Evolutionary conservation across 2,329 filamentous ascomycete genomes (phyloP).

Genomic region (Verticillium isaacii): DNA sequence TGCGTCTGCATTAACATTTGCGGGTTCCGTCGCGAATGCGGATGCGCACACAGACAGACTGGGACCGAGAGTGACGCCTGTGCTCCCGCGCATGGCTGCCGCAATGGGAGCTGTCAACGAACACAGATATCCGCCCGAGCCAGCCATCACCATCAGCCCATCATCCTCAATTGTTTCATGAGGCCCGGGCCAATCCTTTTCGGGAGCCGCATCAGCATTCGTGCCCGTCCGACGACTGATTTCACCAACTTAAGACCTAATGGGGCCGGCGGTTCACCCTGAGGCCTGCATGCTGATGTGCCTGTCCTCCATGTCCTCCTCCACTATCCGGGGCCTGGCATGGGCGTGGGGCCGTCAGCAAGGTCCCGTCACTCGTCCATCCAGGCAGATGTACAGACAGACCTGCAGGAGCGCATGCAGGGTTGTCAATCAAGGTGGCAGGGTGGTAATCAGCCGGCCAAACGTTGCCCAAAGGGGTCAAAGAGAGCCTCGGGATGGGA

Average conservation of each 20-base stretch:
- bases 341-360: neutral
- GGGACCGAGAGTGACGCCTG: neutral
- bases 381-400: constrained; percentile 11
- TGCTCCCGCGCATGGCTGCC: neutral
- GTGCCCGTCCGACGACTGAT: neutral
- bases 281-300: constrained; percentile 9
- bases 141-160: neutral
- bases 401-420: constrained; percentile 13
- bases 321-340: neutral
- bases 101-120: neutral
- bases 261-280: constrained; percentile 6
- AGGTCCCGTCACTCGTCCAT: neutral
- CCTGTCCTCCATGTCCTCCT: neutral
- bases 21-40: neutral
- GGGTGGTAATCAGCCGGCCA: neutral
- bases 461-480: neutral
- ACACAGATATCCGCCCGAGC: neutral
- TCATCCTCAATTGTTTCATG: neutral
- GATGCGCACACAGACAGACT: neutral
- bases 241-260: neutral
- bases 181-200: neutral
- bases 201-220: neutral
- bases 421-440: constrained; percentile 6
- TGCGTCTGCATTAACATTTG: neutral
- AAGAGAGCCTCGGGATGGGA: neutral